Conservation (phyloP, 106 monocot species). For the Dioscorea zingiberensis region DNA sequence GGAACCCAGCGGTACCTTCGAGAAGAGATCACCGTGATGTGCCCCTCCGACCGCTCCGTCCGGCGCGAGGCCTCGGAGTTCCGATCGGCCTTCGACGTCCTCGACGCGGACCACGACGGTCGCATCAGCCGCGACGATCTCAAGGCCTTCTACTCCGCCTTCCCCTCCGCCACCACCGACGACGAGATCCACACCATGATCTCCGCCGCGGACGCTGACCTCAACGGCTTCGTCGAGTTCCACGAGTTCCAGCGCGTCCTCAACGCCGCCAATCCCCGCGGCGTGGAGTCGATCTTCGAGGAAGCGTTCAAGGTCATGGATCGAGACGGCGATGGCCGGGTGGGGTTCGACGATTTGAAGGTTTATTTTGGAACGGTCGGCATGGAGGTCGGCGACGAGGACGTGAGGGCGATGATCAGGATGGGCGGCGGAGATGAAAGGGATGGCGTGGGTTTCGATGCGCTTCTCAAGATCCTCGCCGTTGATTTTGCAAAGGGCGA, state of each 20-base stretch:
- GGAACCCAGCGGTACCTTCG: background rate
- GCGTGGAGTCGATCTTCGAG: slow-evolving; percentile 19
- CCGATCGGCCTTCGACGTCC: slow-evolving; percentile 69
- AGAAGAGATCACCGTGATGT: slow-evolving; percentile 30
- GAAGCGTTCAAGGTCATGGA: slow-evolving; percentile 84
- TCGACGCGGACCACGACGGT: slow-evolving; percentile 88
- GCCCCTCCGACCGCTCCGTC: slow-evolving; percentile 41
- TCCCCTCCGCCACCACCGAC: slow-evolving; percentile 19
- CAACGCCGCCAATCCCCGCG: background rate
- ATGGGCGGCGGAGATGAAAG: slow-evolving; percentile 36
- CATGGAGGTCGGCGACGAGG: slow-evolving; percentile 45
- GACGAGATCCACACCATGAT: slow-evolving; percentile 70
- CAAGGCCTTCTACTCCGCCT: slow-evolving; percentile 37
- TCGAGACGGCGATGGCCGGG: slow-evolving; percentile 76
- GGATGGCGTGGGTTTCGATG: slow-evolving; percentile 39
- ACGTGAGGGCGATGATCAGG: slow-evolving; percentile 61
- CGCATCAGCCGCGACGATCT: slow-evolving; percentile 78
- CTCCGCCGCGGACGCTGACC: slow-evolving; percentile 60
- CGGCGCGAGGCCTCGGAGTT: slow-evolving; percentile 1
- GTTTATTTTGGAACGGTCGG: slow-evolving; percentile 44
- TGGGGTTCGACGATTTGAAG: slow-evolving; percentile 80
- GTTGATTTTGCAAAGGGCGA: slow-evolving; percentile 8
- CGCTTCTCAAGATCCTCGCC: slow-evolving; percentile 48
- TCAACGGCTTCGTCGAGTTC: slow-evolving; percentile 75
- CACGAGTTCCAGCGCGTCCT: slow-evolving; percentile 81